phyloP scores from a whole-genome alignment of 208 protist genomes.

The Giardia muris region DNA sequence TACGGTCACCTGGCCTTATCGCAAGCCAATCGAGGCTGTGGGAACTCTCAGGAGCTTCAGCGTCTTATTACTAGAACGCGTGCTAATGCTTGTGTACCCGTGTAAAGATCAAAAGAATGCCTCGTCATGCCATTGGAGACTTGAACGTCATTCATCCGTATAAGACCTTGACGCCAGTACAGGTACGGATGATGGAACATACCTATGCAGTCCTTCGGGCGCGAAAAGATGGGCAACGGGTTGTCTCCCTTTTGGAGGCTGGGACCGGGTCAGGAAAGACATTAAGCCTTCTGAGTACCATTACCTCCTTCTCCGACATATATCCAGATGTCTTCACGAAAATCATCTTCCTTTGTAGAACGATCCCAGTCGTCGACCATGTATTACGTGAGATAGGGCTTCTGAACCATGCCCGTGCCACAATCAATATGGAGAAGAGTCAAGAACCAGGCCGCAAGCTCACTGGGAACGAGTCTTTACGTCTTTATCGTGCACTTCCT shows the following conservation, averaged over 20 bases:
- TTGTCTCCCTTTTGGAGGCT: not conserved
- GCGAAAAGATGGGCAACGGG: not conserved
- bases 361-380: not conserved
- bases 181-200: not conserved
- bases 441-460: not conserved
- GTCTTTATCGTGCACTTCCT: not conserved
- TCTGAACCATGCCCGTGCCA: not conserved
- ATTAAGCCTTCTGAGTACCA: not conserved
- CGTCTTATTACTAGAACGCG: too few relatives aligned
- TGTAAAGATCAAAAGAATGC: too few relatives aligned
- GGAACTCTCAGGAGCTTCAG: too few relatives aligned
- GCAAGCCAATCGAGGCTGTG: not conserved
- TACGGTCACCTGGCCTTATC: not conserved
- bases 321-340: not conserved
- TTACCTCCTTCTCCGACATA: not conserved
- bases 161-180: not conserved
- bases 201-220: not conserved
- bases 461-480: not conserved
- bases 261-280: not conserved
- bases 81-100: too few relatives aligned
- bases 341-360: not conserved
- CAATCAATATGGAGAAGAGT: not conserved
- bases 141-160: not conserved
- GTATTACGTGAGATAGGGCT: not conserved
- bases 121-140: not conserved